Evolutionary conservation across 2,329 filamentous ascomycete genomes (phyloP).

Genomic region (Aureobasidium sp.): DNA sequence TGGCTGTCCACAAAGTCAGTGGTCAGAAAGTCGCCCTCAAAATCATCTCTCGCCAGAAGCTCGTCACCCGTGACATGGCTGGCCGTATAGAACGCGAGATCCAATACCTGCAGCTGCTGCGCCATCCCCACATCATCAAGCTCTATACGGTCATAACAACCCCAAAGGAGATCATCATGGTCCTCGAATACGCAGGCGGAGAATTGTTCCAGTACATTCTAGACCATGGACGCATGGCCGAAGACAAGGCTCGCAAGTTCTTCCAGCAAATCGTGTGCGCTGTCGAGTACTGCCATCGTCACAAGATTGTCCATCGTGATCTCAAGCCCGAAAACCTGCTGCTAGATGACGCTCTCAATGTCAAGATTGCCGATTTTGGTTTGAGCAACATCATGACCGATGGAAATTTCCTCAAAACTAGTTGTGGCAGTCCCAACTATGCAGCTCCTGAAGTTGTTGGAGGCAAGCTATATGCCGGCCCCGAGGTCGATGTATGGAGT

Average conservation of each 20-base stretch:
- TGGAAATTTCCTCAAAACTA: conserved; percentile 97
- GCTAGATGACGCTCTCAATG: conserved; percentile 89
- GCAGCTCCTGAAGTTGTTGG: conserved; percentile 96
- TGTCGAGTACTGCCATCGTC: conserved; percentile 96
- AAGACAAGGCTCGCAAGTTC: conserved; percentile 89
- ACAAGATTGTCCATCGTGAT: conserved; percentile 98
- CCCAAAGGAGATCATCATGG: conserved; percentile 93
- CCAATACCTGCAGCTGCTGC: conserved; percentile 88
- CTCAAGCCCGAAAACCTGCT: conserved; percentile 95
- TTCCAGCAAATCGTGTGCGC: conserved; percentile 99
- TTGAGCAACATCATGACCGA: conserved; percentile 99
- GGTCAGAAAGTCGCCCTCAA: conserved; percentile 95
- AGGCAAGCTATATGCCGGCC: conserved; percentile 92
- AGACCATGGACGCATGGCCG: conserved; percentile 81
- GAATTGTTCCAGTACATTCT: conserved; percentile 99
- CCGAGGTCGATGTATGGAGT: conserved; percentile 98
- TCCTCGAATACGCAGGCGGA: conserved; percentile 91
- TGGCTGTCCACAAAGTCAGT: conserved; percentile 85
- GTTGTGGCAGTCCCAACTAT: conserved; percentile 96
- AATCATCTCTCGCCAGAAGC: conserved; percentile 92
- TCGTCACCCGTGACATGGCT: conserved; percentile 96
- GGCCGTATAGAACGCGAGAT: conserved; percentile 96
- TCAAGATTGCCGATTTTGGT: conserved; percentile 98
- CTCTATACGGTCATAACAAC: conserved; percentile 97
- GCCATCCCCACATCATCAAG: conserved; percentile 98